phyloP scores from a whole-genome alignment of 495 filamentous ascomycete species.

The Neurospora pannonica region DNA sequence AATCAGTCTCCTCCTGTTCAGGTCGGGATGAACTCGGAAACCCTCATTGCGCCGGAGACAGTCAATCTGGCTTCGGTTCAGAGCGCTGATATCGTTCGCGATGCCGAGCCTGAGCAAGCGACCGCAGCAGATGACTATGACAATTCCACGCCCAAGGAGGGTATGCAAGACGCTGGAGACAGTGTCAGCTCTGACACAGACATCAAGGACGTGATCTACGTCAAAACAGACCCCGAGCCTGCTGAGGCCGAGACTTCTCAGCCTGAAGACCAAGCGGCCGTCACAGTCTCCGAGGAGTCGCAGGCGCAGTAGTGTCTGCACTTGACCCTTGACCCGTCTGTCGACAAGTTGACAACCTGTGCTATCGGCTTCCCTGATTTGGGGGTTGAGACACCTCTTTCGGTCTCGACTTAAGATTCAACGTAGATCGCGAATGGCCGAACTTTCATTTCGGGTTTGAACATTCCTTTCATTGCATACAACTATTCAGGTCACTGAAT shows the following conservation, averaged over 20 bases:
- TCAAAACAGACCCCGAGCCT: neutral
- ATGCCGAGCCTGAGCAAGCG: neutral
- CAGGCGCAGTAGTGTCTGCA: neutral
- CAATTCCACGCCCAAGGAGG: neutral
- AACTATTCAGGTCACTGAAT: neutral
- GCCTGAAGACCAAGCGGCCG: neutral
- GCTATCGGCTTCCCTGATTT: neutral
- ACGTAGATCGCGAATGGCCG: neutral
- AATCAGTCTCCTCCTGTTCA: neutral
- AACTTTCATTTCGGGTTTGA: neutral
- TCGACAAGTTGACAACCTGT: neutral
- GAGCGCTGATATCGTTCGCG: neutral
- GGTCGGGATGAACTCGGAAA: neutral
- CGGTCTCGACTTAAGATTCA: neutral
- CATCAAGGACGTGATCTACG: neutral
- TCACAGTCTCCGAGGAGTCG: neutral
- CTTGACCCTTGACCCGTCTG: neutral
- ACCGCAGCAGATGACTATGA: neutral
- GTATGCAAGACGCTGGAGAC: too few species aligned
- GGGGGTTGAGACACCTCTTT: neutral
- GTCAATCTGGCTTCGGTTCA: neutral
- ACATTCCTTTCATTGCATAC: neutral
- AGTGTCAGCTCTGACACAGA: neutral
- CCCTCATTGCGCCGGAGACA: neutral
- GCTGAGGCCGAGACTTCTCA: neutral